Evolutionary conservation across 306 rosid genomes (phyloP).

Genomic region (Acmispon strigosus): DNA sequence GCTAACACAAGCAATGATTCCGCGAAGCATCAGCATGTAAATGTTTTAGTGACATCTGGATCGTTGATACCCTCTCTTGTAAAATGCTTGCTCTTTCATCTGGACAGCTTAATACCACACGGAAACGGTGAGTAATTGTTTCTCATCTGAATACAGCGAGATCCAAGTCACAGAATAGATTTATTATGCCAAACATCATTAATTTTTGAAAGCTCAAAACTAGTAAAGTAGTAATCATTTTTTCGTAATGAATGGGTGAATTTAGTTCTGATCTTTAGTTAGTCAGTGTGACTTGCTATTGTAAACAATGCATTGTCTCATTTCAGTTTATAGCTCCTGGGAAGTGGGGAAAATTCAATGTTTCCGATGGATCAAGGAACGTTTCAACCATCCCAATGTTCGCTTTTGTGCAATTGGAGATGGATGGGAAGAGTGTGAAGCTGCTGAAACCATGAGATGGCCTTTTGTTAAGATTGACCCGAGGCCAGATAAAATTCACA

Average conservation of each 20-base stretch:
- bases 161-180: neutral
- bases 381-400: constrained; percentile 57
- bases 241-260: neutral
- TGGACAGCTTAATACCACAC: constrained; percentile 50
- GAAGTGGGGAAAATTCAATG: constrained; percentile 79
- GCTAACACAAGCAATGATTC: constrained; percentile 35
- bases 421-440: constrained; percentile 95
- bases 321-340: constrained; percentile 89
- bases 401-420: constrained; percentile 85
- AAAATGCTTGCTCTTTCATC: constrained; percentile 83
- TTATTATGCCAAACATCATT: neutral
- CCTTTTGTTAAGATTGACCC: constrained; percentile 76
- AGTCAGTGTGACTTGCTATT: neutral
- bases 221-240: neutral
- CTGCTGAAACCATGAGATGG: constrained; percentile 74
- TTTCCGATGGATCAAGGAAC: constrained; percentile 73
- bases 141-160: neutral
- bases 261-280: neutral
- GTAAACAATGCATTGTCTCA: neutral
- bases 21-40: constrained; percentile 36
- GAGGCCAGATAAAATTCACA: constrained; percentile 60
- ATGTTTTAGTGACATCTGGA: constrained; percentile 89
- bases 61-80: constrained; percentile 85
- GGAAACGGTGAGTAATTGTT: constrained; percentile 55
- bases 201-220: neutral